These are phyloP conservation scores for Sanghuangporus weigelae DNA, from an alignment of 1,284 basidiomycete species.

Conservation along the genomic window DNA sequence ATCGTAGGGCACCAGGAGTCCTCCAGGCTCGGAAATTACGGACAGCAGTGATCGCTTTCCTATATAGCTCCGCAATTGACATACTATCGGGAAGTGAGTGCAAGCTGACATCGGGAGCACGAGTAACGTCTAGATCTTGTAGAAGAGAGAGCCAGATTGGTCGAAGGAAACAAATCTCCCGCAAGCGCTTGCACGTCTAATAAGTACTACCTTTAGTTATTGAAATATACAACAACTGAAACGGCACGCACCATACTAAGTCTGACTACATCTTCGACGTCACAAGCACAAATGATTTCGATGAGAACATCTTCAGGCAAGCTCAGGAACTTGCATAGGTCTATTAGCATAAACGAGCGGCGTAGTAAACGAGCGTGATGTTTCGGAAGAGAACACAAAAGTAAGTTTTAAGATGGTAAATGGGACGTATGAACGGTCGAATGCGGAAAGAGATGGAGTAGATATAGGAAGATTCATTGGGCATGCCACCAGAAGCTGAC, in stretches of 20 bases:
- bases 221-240: not conserved
- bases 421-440: not conserved
- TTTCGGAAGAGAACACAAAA: not conserved
- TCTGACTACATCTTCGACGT: conserved; percentile 1
- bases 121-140: not conserved
- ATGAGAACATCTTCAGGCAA: conserved; percentile 1
- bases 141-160: conserved; percentile 1
- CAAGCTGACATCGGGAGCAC: not conserved
- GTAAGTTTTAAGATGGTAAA: not conserved
- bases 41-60: not conserved
- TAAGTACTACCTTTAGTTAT: not conserved
- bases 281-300: not conserved
- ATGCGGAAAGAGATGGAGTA: not conserved
- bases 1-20: not conserved
- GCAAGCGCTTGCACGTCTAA: not conserved
- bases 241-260: not conserved
- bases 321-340: not conserved
- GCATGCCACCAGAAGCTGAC: not conserved
- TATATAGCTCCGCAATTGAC: not conserved
- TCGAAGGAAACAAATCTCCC: not conserved
- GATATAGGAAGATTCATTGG: not conserved
- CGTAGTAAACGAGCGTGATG: conserved; percentile 1
- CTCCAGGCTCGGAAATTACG: not conserved
- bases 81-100: not conserved
- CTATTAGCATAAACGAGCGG: not conserved